Conservation (phyloP, 495 filamentous ascomycete genomes). For the Talaromyces ruber region DNA sequence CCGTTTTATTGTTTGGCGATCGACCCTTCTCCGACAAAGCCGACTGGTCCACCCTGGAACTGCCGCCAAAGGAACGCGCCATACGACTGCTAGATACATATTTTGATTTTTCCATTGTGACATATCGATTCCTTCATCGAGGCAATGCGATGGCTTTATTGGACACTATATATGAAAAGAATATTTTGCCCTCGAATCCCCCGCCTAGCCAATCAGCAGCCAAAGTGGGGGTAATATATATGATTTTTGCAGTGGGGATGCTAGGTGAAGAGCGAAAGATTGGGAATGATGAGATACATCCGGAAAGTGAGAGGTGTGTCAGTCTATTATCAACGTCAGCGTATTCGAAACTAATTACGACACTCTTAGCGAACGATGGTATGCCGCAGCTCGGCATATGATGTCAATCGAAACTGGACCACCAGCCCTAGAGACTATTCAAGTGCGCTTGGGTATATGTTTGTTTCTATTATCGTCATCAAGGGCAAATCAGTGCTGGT, state of each 20-base stretch:
- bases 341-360: not conserved
- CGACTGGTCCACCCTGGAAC: constrained; percentile 18
- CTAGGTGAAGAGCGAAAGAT: constrained; percentile 23
- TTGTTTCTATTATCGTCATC: constrained; percentile 37
- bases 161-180: constrained; percentile 26
- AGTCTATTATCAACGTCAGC: not conserved
- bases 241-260: constrained; percentile 35
- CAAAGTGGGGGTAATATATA: constrained; percentile 33
- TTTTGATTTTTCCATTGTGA: constrained; percentile 41
- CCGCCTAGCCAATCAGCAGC: constrained; percentile 30
- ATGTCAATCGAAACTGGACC: constrained; percentile 33
- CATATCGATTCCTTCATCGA: constrained; percentile 36
- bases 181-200: constrained; percentile 25
- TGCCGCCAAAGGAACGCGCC: constrained; percentile 29
- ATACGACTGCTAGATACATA: constrained; percentile 29
- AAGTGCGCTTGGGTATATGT: constrained; percentile 35
- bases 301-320: constrained; percentile 22
- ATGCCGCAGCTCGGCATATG: constrained; percentile 33
- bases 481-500: constrained; percentile 43
- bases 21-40: constrained; percentile 27
- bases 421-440: constrained; percentile 35
- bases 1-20: constrained; percentile 36
- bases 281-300: constrained; percentile 9
- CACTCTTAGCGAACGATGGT: constrained; percentile 30
- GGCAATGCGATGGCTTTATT: constrained; percentile 33